Percentiles rank a stretch among this genome's conserved stretches.
Evolutionary conservation across 257 asterid genomes (phyloP).

Genomic region (Salvia miltiorrhiza): DNA sequence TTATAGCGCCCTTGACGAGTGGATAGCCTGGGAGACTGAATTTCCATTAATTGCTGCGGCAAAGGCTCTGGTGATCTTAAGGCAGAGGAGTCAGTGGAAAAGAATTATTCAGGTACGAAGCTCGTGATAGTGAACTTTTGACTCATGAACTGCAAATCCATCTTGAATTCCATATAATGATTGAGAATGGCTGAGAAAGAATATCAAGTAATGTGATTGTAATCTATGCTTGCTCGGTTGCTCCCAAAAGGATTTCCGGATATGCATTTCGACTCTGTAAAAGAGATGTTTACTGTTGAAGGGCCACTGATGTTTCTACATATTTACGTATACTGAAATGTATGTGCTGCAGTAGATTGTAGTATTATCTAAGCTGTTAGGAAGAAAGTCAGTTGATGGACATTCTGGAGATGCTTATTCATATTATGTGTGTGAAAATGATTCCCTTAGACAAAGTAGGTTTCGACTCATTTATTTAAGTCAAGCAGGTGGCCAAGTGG

Average conservation of each 20-base stretch:
- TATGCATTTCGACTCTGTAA: background rate
- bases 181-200: background rate
- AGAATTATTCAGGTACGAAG: conserved; percentile 65
- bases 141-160: background rate
- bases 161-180: too few relatives aligned
- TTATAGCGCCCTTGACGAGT: conserved; percentile 71
- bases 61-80: conserved; percentile 70
- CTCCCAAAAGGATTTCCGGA: background rate
- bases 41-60: conserved; percentile 96
- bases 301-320: background rate
- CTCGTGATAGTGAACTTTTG: background rate
- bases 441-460: background rate
- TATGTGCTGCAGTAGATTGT: background rate
- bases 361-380: background rate
- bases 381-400: background rate
- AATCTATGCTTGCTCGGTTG: background rate
- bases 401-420: background rate
- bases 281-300: background rate
- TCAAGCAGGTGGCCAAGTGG: conserved; percentile 64
- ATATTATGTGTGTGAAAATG: background rate
- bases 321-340: background rate
- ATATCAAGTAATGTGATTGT: background rate
- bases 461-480: conserved; percentile 18
- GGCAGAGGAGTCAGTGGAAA: conserved; percentile 71
- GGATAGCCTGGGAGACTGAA: conserved; percentile 96